Base-by-base conservation (phyloP, 352 stramenopile species). In the Globisporangium sylvaticum region DNA sequence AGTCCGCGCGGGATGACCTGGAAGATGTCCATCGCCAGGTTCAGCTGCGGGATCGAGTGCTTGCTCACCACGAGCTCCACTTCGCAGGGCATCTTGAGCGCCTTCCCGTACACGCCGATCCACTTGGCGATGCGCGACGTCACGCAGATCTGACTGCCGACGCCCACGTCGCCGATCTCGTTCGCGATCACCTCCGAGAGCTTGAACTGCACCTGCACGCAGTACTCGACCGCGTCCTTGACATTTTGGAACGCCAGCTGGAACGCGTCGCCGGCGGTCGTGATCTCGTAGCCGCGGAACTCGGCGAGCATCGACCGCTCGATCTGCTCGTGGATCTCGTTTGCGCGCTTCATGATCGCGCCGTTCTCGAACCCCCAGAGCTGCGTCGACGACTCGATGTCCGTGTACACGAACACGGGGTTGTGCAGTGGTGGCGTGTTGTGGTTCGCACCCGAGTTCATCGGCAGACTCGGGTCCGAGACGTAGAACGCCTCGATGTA, bases 331-430 rank as follows among this genome's bases (percentile, higher is more conserved):
- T 90, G 81, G 24, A 86, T 65, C 37, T 87, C 75, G 37, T 84
- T 79, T 14, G 81, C 81, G 18, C 64, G 73, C 42, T 69, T 53
- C 77, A 90, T 88, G 39, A 82, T 67, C 4, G 59, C 39, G 2
- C 70, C 73, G 25, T 85, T 69, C 18, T 76, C 58, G 22, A 81
- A 48, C 0, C 64, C 48, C 81, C 81, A 89, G 5, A 89, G 67
- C 57, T 72, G 65, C 12, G 70, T 89, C 24, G 81, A 90, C 18
- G 78, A 75, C 63, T 90, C 80, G 58, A 87, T 87, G 67, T 90
- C 81, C 18, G 81, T 90, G 78, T 83, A 86, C 27, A 90, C 78
- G 50, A 90, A 89, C 37, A 90, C 77, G 7, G 80, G 81, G 22
- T 84, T 77, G 15, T 66, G 67, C 24, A 67, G 65, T 20, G 78